Base-by-base conservation (phyloP, 768 basidiomycete species). In the Xanthoconium purpureum region DNA sequence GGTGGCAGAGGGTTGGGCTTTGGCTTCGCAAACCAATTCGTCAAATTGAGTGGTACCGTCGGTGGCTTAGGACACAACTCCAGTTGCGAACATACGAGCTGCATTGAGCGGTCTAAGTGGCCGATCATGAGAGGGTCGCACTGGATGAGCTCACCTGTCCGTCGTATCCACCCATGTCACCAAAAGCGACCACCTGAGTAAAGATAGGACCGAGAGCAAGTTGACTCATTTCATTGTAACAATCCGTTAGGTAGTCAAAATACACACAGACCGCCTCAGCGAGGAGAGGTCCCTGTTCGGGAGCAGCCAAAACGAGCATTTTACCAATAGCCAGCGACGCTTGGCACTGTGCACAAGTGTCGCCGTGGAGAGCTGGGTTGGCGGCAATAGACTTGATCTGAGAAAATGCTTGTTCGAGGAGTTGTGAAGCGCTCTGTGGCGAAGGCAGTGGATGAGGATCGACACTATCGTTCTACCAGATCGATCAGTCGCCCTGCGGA, bases 11-110 rank as follows among this genome's bases (percentile, higher is more conserved):
- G 75, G 18, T 73, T 73, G 11, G 80, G 80, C 57, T 82, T 82
- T 6, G 80, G 80, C 58, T 75, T 81, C 30, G 73, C 70, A 61
- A 82, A 82, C 77, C 79, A 81, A n/a, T 56, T 59, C 1, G 74
- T 78, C 44, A 80, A 56, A 66, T 82, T 70, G 35, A 82, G 71
- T 0, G 77, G 71, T 2, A 75, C 66, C 0, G 77, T 71, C 3
- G 72, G 69, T 8, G 78, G 75, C 36, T 74, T 64, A 7, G 76
- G 66, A 56, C 78, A 80, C 47, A 74, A 38, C 0, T 57, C 44
- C 11, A 76, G 51, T 52, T 76, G 72, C 56, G 65, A 66, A 56
- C 80, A 81, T 32, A 79, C 52, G 33, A 66, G 50, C 57, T 60
- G 33, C 13, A 28, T 2, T 10, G 35, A 12, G n/a, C 8, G 35